Conservation (phyloP, 2,329 filamentous ascomycete genomes). For the Botrytis medusae region DNA sequence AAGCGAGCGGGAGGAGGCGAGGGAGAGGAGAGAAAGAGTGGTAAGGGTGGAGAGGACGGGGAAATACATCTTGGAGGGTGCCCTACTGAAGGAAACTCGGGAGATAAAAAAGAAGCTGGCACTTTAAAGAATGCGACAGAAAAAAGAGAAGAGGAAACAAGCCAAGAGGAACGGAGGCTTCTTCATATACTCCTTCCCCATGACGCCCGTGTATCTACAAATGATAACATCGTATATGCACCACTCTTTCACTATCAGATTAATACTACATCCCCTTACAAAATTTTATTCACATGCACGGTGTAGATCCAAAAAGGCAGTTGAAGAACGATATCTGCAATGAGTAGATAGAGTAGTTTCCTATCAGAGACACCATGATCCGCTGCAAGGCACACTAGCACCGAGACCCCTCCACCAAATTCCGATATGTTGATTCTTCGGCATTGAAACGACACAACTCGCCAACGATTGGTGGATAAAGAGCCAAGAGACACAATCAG, state of each 20-base stretch:
- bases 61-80: background rate
- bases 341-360: background rate
- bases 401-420: background rate
- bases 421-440: background rate
- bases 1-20: background rate
- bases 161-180: background rate
- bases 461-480: conserved; percentile 2
- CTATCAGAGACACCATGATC: background rate
- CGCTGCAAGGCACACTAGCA: background rate
- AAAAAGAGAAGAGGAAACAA: background rate
- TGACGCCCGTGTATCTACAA: background rate
- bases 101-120: background rate
- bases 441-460: background rate
- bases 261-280: no score
- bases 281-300: background rate
- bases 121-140: background rate
- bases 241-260: background rate
- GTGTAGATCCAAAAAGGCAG: conserved; percentile 4
- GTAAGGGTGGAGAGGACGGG: background rate
- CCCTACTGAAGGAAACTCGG: background rate
- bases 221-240: background rate
- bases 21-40: conserved; percentile 7
- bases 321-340: background rate
- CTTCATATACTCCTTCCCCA: background rate
- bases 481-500: background rate